Conservation (phyloP, 768 basidiomycete species). For the Daedalea quercina region DNA sequence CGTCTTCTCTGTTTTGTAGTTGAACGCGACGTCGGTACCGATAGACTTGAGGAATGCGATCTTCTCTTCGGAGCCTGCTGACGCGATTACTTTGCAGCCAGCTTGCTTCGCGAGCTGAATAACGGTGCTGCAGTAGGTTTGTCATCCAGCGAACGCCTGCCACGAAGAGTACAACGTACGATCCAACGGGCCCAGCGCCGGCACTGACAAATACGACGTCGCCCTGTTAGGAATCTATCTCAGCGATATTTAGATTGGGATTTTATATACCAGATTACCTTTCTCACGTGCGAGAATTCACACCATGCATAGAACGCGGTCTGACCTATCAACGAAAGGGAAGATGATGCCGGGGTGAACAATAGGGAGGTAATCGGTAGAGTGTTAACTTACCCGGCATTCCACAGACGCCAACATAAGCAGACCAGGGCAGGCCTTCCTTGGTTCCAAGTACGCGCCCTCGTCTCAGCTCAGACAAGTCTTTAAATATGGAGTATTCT, state of each 20-base stretch:
- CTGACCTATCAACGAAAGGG: background rate
- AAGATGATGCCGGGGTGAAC: too few species aligned
- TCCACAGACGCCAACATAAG: conserved; percentile 44
- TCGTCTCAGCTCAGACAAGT: conserved; percentile 2
- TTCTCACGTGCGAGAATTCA: conserved; percentile 34
- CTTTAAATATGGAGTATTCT: conserved; percentile 31
- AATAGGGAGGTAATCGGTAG: too few species aligned
- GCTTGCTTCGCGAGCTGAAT: conserved; percentile 36
- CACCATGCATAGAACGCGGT: conserved; percentile 35
- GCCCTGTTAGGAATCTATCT: conserved; percentile 24
- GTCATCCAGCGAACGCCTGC: too few species aligned
- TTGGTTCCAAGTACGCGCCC: conserved; percentile 31
- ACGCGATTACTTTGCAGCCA: conserved; percentile 59
- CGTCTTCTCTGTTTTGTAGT: conserved; percentile 59
- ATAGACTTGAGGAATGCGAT: conserved; percentile 50
- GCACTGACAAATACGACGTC: conserved; percentile 44
- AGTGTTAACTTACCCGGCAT: conserved; percentile 24
- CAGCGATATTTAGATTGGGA: background rate
- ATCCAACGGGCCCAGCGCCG: conserved; percentile 27
- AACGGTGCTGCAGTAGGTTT: conserved; percentile 17
- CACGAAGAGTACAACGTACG: background rate
- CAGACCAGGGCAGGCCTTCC: conserved; percentile 40
- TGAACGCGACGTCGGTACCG: conserved; percentile 67
- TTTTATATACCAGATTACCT: conserved; percentile 17
- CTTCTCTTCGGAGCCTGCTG: conserved; percentile 67